Evolutionary conservation across 148 eudicot species (phyloP).

Genomic region (Talinum fruticosum): DNA sequence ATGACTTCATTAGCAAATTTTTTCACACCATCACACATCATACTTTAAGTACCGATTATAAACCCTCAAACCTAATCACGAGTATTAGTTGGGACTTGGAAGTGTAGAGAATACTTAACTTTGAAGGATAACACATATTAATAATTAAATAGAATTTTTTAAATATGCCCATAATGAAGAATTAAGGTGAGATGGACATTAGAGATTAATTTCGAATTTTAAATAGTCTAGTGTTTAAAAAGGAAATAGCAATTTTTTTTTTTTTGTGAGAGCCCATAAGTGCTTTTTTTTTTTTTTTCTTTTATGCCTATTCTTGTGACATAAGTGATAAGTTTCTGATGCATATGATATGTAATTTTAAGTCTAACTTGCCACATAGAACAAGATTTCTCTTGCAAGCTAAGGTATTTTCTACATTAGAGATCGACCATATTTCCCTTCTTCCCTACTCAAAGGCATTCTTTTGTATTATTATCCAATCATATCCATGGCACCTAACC

Average conservation of each 20-base stretch:
- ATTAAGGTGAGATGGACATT: background rate
- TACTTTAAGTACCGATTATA: background rate
- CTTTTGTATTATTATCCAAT: background rate
- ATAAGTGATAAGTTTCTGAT: conserved; percentile 14
- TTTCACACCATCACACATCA: background rate
- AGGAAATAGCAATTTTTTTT: background rate
- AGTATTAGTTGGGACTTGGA: too few relatives aligned
- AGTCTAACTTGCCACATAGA: background rate
- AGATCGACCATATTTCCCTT: conserved; percentile 21
- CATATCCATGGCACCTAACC: background rate
- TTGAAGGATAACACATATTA: background rate
- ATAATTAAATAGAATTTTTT: too few relatives aligned
- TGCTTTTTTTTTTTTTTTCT: background rate
- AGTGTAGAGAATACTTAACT: background rate
- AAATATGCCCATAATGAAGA: too few relatives aligned
- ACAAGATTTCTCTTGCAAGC: conserved; percentile 36
- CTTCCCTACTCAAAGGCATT: conserved; percentile 26
- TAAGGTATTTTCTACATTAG: conserved; percentile 29
- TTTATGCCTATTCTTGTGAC: conserved; percentile 2
- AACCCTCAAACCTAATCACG: background rate
- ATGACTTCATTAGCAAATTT: background rate
- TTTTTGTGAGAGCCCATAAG: background rate
- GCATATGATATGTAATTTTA: background rate
- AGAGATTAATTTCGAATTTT: background rate
- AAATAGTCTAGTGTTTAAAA: background rate